Conservation (phyloP, 352 stramenopile species). For the Globisporangium middletonii region DNA sequence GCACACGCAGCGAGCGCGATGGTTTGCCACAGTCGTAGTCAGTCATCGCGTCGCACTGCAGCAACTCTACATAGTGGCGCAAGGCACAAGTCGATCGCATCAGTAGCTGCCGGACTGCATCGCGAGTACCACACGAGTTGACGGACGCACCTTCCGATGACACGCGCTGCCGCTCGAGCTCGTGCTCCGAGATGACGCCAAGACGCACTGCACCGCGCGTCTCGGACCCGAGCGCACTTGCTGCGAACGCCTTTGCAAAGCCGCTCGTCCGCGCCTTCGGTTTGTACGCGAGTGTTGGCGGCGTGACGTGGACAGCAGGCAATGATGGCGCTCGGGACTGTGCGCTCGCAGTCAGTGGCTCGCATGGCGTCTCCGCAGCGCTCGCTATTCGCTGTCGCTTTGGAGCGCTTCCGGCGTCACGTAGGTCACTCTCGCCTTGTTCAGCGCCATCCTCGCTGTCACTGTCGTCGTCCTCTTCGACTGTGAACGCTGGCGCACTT, state of each 20-base stretch:
- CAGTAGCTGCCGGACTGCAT: no score
- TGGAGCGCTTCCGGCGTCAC: neutral
- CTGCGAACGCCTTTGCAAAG: slow-evolving; percentile 22
- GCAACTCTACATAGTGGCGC: slow-evolving; percentile 17
- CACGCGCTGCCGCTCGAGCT: slow-evolving; percentile 41
- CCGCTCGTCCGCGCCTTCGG: slow-evolving; percentile 1
- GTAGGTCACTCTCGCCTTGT: slow-evolving; percentile 3
- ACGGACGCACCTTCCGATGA: slow-evolving; percentile 20
- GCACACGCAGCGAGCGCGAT: slow-evolving; percentile 25
- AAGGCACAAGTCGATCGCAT: neutral
- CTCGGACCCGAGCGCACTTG: neutral
- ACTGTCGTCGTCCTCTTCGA: slow-evolving; percentile 37
- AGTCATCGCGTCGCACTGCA: slow-evolving; percentile 26
- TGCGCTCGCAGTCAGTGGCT: no score
- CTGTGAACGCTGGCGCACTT: slow-evolving; percentile 17
- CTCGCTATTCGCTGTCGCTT: neutral
- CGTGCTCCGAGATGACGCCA: slow-evolving; percentile 53
- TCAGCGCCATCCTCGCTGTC: slow-evolving; percentile 15
- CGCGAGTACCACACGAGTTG: neutral
- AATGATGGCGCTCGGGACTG: neutral
- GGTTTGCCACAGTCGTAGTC: slow-evolving; percentile 27
- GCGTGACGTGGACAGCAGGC: neutral
- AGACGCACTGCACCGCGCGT: slow-evolving; percentile 16
- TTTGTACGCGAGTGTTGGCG: neutral
- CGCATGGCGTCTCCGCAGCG: neutral